These are phyloP conservation scores for Micractinium sp. DNA, from an alignment of 139 green algal genomes.

Conservation along the genomic window DNA sequence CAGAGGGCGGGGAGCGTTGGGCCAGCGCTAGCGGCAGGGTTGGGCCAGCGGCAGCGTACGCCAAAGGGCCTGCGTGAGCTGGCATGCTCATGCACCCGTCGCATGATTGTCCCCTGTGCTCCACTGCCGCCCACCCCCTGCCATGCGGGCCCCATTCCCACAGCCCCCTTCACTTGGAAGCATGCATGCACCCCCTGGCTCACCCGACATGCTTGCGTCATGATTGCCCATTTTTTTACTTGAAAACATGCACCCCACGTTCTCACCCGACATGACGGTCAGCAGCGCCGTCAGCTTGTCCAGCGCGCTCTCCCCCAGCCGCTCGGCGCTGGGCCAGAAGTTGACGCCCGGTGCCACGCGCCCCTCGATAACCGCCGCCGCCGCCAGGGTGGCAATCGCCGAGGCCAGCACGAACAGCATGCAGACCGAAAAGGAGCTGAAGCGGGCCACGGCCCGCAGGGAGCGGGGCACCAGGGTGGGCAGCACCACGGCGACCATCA, in stretches of 20 bases:
- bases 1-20: too few species aligned
- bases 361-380: neutral
- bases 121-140: too few species aligned
- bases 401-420: constrained; percentile 30
- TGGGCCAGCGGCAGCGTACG: too few species aligned
- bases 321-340: neutral
- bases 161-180: neutral
- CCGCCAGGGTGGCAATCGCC: constrained; percentile 3
- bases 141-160: too few species aligned
- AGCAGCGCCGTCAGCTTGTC: neutral
- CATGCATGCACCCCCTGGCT: neutral
- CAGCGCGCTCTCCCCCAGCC: neutral
- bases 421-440: constrained; percentile 22
- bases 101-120: too few species aligned
- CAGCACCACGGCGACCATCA: neutral
- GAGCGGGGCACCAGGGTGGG: constrained; percentile 27
- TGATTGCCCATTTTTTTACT: neutral
- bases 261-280: neutral
- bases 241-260: neutral
- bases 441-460: neutral
- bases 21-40: too few species aligned
- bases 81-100: neutral
- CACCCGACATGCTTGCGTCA: neutral
- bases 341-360: neutral
- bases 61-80: neutral